phyloP scores from a whole-genome alignment of 495 filamentous ascomycete genomes.

The Cercophora newfieldiana region DNA sequence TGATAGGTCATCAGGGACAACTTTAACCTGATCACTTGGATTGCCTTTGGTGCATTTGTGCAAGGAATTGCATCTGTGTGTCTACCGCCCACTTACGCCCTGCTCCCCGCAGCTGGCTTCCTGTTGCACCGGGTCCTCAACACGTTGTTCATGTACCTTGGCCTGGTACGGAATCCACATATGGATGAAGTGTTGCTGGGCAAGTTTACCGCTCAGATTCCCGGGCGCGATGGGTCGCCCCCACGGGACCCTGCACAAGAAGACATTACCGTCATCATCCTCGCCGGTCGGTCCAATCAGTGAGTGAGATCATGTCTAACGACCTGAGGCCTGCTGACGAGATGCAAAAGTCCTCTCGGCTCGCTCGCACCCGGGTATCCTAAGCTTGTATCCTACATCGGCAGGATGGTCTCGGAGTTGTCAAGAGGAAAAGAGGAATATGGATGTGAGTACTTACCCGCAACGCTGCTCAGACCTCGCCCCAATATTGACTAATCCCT shows the following conservation, averaged over 20 bases:
- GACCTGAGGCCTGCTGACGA: not conserved
- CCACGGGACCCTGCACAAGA: not conserved
- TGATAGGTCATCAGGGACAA: slow-evolving; percentile 34
- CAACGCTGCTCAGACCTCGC: not conserved
- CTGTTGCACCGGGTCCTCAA: not conserved
- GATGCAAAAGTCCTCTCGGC: not conserved
- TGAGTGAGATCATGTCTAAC: not conserved
- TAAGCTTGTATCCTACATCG: not conserved
- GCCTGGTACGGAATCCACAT: not conserved
- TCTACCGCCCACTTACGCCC: slow-evolving; percentile 4
- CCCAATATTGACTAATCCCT: not conserved
- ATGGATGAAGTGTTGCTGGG: slow-evolving; percentile 15
- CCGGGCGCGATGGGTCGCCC: slow-evolving; percentile 1
- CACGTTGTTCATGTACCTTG: not conserved
- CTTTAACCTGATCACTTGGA: slow-evolving; percentile 26
- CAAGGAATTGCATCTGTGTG: slow-evolving; percentile 4
- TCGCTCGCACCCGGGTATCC: slow-evolving; percentile 5
- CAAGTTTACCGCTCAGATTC: slow-evolving; percentile 14
- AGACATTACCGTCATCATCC: slow-evolving; percentile 11
- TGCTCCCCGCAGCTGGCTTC: not conserved
- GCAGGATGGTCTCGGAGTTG: slow-evolving; percentile 2
- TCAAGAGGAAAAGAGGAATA: not conserved
- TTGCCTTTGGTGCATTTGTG: slow-evolving; percentile 6
- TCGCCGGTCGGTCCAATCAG: slow-evolving; percentile 15
- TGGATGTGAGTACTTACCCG: slow-evolving; percentile 6